Conservation (phyloP, 371 early-diverging fungal species). For the Phascolomyces articulosus region DNA sequence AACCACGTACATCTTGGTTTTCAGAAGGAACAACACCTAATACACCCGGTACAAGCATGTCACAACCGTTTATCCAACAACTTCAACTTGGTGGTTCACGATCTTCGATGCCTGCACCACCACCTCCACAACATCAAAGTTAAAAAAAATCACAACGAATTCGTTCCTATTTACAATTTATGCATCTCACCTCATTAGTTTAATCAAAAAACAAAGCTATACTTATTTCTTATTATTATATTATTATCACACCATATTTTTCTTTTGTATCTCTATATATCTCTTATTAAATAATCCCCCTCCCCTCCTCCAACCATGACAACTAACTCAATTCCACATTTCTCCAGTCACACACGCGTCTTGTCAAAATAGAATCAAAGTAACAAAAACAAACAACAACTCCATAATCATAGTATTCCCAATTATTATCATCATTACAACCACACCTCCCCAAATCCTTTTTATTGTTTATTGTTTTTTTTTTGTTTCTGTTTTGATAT, state of each 20-base stretch:
- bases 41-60: constrained; percentile 6
- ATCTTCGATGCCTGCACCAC: background rate
- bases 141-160: too few species aligned
- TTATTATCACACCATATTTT: background rate
- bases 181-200: too few species aligned
- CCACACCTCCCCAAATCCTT: background rate
- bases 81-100: constrained; percentile 1
- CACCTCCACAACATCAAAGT: background rate
- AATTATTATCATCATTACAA: too few species aligned
- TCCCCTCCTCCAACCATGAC: background rate
- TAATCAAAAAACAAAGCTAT: too few species aligned
- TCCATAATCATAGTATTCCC: too few species aligned
- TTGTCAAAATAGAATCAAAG: too few species aligned
- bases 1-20: constrained; percentile 10
- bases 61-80: constrained; percentile 2
- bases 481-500: background rate
- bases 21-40: constrained; percentile 3
- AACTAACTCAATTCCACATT: too few species aligned
- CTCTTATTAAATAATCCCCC: background rate
- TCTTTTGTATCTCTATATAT: background rate
- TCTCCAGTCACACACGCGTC: too few species aligned
- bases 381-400: too few species aligned
- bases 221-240: background rate
- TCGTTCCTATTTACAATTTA: background rate
- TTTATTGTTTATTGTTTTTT: background rate